Evolutionary conservation across 106 monocot genomes (phyloP), one percentile per base, ranked within the genome.

Genomic region (Cymbidium sinense): DNA sequence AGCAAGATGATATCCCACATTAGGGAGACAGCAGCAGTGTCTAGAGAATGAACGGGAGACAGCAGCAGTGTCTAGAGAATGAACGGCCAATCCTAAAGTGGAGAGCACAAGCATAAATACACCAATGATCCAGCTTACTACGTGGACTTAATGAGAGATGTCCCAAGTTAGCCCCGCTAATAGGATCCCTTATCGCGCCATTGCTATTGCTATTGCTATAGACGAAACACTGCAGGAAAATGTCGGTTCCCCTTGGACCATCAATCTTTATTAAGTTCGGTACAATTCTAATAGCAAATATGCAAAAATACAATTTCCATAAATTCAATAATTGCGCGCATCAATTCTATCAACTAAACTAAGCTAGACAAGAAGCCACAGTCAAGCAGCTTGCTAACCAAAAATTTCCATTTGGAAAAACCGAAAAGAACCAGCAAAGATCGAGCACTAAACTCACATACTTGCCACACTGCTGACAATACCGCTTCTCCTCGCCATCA

Each of bases 381-480:
- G 23, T 61, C 61, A 61, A 23, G 23, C 25, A 61, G 4, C 61
- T 61, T n/a, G n/a, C n/a, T n/a, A n/a, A n/a, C n/a, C n/a, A n/a
- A n/a, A n/a, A n/a, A 61, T 61, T 7, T 62, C 61, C 61, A 11
- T 20, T 5, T 27, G 1, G 27, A 25, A 62, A 62, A 62, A 62
- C 9, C 61, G 27, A 62, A 54, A 13, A 13, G 61, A 62, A 62
- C 61, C n/a, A 1, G 61, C 61, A 62, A 25, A 27, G 27, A 62
- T 62, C 61, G 11, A 17, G 29, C 23, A 47, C 7, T 1, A 35
- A 79, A 82, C 4, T 10, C 28, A 64, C 93, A 89, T 69, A 98
- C 96, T 98, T 98, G 75, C 96, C 96, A 73, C 96, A 98, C 86
- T 98, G 96, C 80, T 98, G 96, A 64, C 96, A 98, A 77, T 98